These are phyloP conservation scores for Smallanthus sonchifolius DNA, from an alignment of 129 eudicot species.

Conservation along the genomic window DNA sequence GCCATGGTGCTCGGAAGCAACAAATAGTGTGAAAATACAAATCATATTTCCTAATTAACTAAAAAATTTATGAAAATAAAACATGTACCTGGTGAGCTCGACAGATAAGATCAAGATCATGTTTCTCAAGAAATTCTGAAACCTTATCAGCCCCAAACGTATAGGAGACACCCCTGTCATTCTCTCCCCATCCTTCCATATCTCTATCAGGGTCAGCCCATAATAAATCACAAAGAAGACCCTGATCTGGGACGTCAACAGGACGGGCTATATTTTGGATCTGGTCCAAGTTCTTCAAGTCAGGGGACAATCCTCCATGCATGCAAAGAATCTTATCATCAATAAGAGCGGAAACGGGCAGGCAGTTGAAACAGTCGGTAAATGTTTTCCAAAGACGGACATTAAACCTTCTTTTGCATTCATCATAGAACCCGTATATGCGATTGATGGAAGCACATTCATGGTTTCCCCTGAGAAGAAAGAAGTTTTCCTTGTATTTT, in stretches of 20 bases:
- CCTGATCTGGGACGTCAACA: conserved; percentile 57
- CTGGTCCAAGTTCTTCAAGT: conserved; percentile 47
- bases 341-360: conserved; percentile 64
- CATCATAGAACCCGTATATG: conserved; percentile 58
- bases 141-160: conserved; percentile 60
- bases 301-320: conserved; percentile 74
- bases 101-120: conserved; percentile 60
- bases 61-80: background rate
- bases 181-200: conserved; percentile 61
- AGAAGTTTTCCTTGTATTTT: conserved; percentile 64
- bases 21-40: background rate
- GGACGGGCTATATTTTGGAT: conserved; percentile 51
- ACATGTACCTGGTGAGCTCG: conserved; percentile 63
- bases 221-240: conserved; percentile 53
- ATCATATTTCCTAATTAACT: background rate
- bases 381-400: conserved; percentile 65
- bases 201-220: conserved; percentile 70
- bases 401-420: conserved; percentile 59
- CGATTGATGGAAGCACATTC: conserved; percentile 65
- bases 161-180: conserved; percentile 59
- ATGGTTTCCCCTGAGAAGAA: conserved; percentile 65
- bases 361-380: conserved; percentile 56
- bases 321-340: conserved; percentile 68
- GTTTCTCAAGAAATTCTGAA: conserved; percentile 56
- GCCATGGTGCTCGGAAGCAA: background rate